Evolutionary conservation across 192 early-diverging fungal genomes (phyloP).

Genomic region (Podila epigama): DNA sequence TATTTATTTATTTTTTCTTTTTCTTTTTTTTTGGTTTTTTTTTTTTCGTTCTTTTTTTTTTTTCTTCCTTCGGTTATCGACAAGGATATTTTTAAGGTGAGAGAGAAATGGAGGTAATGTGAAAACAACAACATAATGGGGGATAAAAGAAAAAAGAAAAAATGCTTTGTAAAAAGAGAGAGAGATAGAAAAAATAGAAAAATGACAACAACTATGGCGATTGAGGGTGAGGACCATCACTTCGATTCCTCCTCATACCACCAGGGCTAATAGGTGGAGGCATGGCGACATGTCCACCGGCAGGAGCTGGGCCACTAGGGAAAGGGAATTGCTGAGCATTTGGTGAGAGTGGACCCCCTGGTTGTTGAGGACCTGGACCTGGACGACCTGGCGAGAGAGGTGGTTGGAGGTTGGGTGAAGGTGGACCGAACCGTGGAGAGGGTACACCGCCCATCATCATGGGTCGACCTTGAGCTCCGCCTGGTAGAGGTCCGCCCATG

Average conservation of each 20-base stretch:
- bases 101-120: conserved; percentile 75
- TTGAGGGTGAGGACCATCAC: conserved; percentile 21
- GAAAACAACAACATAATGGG: conserved; percentile 60
- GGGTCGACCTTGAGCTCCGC: conserved; percentile 28
- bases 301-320: conserved; percentile 1
- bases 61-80: not conserved
- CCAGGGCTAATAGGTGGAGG: conserved; percentile 48
- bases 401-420: conserved; percentile 11
- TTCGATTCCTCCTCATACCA: conserved; percentile 48
- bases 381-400: conserved; percentile 9
- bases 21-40: not conserved
- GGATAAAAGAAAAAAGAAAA: conserved; percentile 21
- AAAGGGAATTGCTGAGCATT: not conserved
- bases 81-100: conserved; percentile 57
- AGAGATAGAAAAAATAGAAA: not conserved
- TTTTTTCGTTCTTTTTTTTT: not conserved
- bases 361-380: not conserved
- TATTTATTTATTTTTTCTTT: not conserved
- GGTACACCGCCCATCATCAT: conserved; percentile 23
- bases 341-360: conserved; percentile 12
- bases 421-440: conserved; percentile 34
- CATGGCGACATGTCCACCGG: conserved; percentile 20
- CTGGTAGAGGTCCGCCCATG: conserved; percentile 43
- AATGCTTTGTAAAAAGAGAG: not conserved
- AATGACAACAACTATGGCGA: conserved; percentile 7